Evolutionary conservation across 202 grass and related monocot genomes (phyloP), one percentile per base, ranked within the genome.

Genomic region (Setaria italica): DNA sequence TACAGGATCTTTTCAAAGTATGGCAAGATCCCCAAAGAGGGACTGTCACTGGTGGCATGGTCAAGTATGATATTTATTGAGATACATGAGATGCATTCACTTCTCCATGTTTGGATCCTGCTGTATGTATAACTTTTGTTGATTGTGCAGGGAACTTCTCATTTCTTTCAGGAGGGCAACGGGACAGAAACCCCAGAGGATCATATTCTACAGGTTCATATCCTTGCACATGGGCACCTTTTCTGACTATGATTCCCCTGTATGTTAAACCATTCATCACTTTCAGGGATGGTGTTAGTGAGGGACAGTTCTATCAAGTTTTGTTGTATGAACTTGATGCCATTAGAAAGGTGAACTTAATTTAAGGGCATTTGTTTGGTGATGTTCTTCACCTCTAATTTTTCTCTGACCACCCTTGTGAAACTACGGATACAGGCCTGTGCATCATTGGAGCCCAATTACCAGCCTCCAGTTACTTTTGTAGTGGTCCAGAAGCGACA

Each of bases 221-320:
- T 85, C 35, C 30, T 46, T 85, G 6, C 64, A 9, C 55, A 43
- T 79, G 5, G 11, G 81, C 48, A 85, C 80, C 15, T 63, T 79
- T 79, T 6, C 8, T 72, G 35, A 46, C 30, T 55, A 32, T 4
- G 35, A 62, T 32, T 82, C 25, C 25, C 16, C 3, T 58, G 25
- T 30, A 47, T 87, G 43, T 77, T 89, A 64, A 88, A 58, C 32
- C 51, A 25, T 33, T n/a, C 47, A 7, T 33, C 57, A 69, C 25
- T 69, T 97, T 74, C 81, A 98, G 97, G 81, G 97, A 99, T 89
- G 97, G 97, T 62, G 97, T 99, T 33, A 99, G 97, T 1, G 97
- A 97, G 85, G 97, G 94, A 6, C 97, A 99, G 70, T 99, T 97
- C 71, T 93, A 97, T 77, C 94, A 99, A 87, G 97, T 99, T 80